A percentile compares a stretch with the other conserved stretches of the same genome.
These are phyloP conservation scores for Nothopassalora personata DNA, from an alignment of 2,329 filamentous ascomycete genomes.

Conservation along the genomic window DNA sequence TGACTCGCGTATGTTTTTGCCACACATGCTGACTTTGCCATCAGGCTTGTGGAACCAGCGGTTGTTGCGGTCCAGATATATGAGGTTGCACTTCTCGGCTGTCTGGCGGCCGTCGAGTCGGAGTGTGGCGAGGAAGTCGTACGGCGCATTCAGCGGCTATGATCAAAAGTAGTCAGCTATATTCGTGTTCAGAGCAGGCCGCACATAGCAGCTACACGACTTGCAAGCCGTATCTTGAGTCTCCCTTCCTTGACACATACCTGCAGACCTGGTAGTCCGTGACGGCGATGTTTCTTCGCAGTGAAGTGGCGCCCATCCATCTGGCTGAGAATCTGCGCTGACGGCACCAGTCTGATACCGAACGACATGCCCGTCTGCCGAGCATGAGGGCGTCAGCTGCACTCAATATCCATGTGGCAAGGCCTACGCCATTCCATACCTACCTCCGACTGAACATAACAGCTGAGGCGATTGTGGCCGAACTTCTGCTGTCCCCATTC, in stretches of 20 bases:
- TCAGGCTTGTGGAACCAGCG: not conserved
- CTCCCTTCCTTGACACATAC: not conserved
- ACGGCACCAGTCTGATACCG: conserved; percentile 8
- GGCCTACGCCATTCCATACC: too few relatives aligned
- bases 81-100: conserved; percentile 6
- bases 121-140: conserved; percentile 10
- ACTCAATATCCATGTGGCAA: too few relatives aligned
- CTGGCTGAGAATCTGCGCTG: not conserved
- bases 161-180: not conserved
- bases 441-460: conserved; percentile 10
- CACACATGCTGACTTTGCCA: conserved; percentile 2
- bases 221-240: not conserved
- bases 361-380: conserved; percentile 6
- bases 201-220: too few relatives aligned
- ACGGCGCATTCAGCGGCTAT: not conserved
- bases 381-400: too few relatives aligned
- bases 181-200: not conserved
- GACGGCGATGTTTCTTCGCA: too few relatives aligned
- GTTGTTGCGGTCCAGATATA: conserved; percentile 8
- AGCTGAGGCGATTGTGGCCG: not conserved
- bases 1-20: conserved; percentile 1
- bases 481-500: conserved; percentile 8
- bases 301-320: not conserved
- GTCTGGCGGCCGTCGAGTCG: conserved; percentile 9
- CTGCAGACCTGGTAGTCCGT: not conserved